A percentile compares a stretch with the other conserved stretches of the same genome.
phyloP scores from a whole-genome alignment of 2,329 filamentous ascomycete genomes.

The Fusarium fracticaudum region DNA sequence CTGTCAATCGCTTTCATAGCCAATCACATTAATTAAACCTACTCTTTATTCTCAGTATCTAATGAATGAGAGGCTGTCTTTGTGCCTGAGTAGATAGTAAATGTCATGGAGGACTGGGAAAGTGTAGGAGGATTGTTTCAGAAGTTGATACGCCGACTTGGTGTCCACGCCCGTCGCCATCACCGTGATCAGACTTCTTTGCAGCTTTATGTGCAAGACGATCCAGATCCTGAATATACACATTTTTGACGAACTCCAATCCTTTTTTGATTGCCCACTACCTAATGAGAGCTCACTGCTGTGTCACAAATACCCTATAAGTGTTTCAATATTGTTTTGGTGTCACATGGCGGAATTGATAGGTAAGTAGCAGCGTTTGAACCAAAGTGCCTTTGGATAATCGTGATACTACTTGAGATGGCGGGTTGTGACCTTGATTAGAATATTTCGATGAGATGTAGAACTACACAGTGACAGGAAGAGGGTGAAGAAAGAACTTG shows the following conservation, averaged over 20 bases:
- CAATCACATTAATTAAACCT: neutral
- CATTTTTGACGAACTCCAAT: neutral
- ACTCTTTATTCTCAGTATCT: neutral
- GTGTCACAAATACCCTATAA: too few species aligned
- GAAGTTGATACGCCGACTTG: neutral
- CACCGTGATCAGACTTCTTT: neutral
- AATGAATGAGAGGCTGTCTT: neutral
- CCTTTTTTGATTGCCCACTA: neutral
- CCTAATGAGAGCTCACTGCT: neutral
- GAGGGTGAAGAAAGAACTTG: neutral
- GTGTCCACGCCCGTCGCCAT: neutral
- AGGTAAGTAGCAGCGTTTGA: neutral
- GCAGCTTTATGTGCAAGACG: neutral
- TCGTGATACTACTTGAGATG: neutral
- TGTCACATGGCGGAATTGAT: neutral
- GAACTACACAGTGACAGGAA: neutral
- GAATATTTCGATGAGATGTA: neutral
- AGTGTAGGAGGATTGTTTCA: slow-evolving; percentile 9
- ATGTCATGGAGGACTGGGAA: neutral
- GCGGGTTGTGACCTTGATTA: neutral
- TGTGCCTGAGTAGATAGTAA: neutral
- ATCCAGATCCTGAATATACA: neutral
- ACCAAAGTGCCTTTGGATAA: neutral
- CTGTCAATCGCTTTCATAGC: neutral
- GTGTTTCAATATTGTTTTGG: neutral